Base-by-base conservation (phyloP, 2,329 filamentous ascomycete genomes). In the Madurella fahalii region DNA sequence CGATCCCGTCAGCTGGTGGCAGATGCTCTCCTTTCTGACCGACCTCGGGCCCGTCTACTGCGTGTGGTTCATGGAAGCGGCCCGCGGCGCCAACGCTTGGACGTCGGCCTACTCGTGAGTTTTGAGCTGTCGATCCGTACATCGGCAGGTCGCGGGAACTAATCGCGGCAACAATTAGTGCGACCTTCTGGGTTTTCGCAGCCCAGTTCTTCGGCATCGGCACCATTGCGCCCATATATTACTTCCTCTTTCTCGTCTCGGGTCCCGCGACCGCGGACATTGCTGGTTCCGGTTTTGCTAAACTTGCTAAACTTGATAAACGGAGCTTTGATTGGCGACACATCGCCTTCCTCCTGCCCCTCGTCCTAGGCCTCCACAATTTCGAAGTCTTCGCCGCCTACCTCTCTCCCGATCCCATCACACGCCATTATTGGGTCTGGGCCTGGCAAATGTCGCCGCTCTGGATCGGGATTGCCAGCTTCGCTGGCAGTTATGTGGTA, bases 371-470 rank as follows among this genome's bases (percentile, higher is more conserved):
- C 9, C 49, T 67, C n/a, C 63, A 65, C 48, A 63, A 60, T 9
- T 47, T 52, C 15, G 52, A 61, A 40, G 55, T 64, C 8, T 57
- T 61, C 15, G 52, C 48, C 34, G 60, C 58, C 43, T 64, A 56
- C 39, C 42, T 63, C 4, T 48, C 58, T 3, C 59, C 59, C 0
- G 61, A 64, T 13, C 32, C 42, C 2, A 40, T 48, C 16, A 61
- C 54, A 1, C 58, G 62, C 2, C 62, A 66, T 43, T 64, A 52
- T 31, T 64, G 62, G 63, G 56, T 58, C 13, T 66, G 61, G 61
- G 61, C 60, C 16, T 66, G 63, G 64, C 64, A 65, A 48, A 44
- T 63, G 40, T 41, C 52, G 16, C 63, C 64, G 32, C 16, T 63
- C 1, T 65, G 61, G 61, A 61, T 65, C 17, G 61, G 63, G 1